Evolutionary conservation across 495 filamentous ascomycete species (phyloP).

Genomic region (Corynascus novoguineensis): DNA sequence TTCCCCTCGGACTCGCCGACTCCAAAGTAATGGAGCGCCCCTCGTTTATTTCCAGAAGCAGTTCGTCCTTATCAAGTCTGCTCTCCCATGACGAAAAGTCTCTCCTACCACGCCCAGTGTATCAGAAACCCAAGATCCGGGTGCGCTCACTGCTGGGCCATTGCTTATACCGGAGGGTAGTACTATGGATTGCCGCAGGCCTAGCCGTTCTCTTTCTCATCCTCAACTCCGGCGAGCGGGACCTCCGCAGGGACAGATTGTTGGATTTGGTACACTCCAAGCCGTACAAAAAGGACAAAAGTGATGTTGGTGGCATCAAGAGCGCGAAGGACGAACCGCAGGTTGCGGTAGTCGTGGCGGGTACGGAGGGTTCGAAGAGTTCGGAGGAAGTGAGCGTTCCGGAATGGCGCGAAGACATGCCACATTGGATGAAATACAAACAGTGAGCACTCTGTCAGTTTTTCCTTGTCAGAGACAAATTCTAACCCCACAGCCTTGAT

Average conservation of each 20-base stretch:
- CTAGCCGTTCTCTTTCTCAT: constrained; percentile 28
- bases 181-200: constrained; percentile 34
- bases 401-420: constrained; percentile 20
- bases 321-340: not conserved
- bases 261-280: constrained; percentile 24
- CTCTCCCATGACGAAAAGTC: constrained; percentile 18
- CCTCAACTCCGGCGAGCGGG: constrained; percentile 23
- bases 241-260: constrained; percentile 22
- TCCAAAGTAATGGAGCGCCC: constrained; percentile 20
- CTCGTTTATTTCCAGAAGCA: constrained; percentile 18
- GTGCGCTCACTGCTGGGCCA: constrained; percentile 34
- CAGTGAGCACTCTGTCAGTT: constrained; percentile 34
- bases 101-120: constrained; percentile 12
- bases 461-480: not conserved
- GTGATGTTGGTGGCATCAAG: not conserved
- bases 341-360: constrained; percentile 1
- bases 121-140: constrained; percentile 18
- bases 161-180: constrained; percentile 39
- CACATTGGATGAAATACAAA: constrained; percentile 38
- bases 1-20: not conserved
- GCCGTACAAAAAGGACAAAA: not conserved
- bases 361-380: too few species aligned
- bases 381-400: constrained; percentile 1
- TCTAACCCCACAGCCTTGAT: constrained; percentile 43
- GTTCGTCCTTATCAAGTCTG: constrained; percentile 16